Evolutionary conservation across 768 basidiomycete species (phyloP), one percentile per base, ranked within the genome.

Genomic region (Sporobolomyces roseus): DNA sequence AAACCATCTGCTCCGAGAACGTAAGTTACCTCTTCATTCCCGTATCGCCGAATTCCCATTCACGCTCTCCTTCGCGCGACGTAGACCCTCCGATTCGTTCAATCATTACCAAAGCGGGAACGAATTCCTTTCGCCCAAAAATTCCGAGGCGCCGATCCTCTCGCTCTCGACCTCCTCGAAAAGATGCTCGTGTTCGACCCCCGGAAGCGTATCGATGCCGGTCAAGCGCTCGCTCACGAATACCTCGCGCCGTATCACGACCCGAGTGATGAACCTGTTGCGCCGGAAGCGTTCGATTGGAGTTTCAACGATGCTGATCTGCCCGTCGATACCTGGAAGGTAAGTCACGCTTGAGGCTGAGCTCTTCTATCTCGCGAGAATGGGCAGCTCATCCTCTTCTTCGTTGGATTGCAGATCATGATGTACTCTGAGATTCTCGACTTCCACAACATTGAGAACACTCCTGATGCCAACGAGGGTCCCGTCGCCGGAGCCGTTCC

Each of bases 171-270:
- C 80, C 84, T 99, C 27, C 85, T 99, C 49, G 96, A 99, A 81
- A 90, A 91, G 80, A 99, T 99, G 96, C 85, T 99, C 33, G 94
- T 97, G 29, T 99, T 99, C 77, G 96, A 99, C 78, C 96, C 96
- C 9, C 84, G 92, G 74, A 96, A 93, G 80, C 88, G 96, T 68
- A 96, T 99, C 84, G 91, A 87, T 75, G 96, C 96, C 14, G 84
- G 90, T 27, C 85, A 91, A 66, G 91, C 87, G n/a, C 85, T 99
- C 49, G 84, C 82, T 7, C 93, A 98, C 80, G 88, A 89, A 75
- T 99, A 98, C 80, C 91, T 99, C 27, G 85, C 90, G 2, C 96
- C 94, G 3, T 99, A 99, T 77, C 96, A 99, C 77, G 96, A 99
- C 79, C 93, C 94, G 12, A 92, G 91, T 3, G 96, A 99, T 78